Base-by-base conservation (phyloP, 371 early-diverging fungal species). In the Dichotomocladium elegans region DNA sequence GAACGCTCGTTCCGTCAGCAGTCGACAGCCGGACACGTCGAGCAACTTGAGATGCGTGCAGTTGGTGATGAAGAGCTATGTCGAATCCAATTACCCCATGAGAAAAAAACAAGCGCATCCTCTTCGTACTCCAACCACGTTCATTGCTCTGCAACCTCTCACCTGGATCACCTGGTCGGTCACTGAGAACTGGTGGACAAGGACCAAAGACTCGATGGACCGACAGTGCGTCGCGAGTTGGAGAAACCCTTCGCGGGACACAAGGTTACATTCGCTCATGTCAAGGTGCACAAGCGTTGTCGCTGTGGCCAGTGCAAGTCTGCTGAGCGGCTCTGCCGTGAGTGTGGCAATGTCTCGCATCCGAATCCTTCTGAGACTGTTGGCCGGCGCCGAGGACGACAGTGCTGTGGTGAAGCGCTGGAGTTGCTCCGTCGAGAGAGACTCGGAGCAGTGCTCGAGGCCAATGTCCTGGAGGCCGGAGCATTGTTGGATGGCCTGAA, bases 291-390 rank as follows among this genome's bases (percentile, higher is more conserved):
- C 34, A 29, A 70, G 57, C 1, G 65, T 57, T 15, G 41, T 45
- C 0, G 65, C 58, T 30, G 52, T 55, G 4, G 60, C 54, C 15
- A 21, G 34, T 6, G 47, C 65, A 22, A 64, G 19, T 5, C 27
- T 15, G 22, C 22, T 24, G 30, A 73, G 30, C 41, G 70, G 74
- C 28, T 60, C 54, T 2, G 65, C 60, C 21, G 66, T 58, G 43
- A 71, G 57, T 29, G 57, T 62, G 33, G 57, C 54, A 40, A 74
- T 64, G 33, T 74, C 74, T 10, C 74, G 74, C 42, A 74, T 50
- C 10, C 74, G 60, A 25, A 74, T 42, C 9, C 59, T 58, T 3
- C 37, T 55, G 2, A 68, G 42, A 12, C 54, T 52, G 21, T 22
- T 17, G 2, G 5, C 43, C 12, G 31, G 27, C 33, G 42, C 33